Evolutionary conservation across 345 rosid genomes (phyloP), one percentile per base, ranked within the genome.

Genomic region (Populus nigra): DNA sequence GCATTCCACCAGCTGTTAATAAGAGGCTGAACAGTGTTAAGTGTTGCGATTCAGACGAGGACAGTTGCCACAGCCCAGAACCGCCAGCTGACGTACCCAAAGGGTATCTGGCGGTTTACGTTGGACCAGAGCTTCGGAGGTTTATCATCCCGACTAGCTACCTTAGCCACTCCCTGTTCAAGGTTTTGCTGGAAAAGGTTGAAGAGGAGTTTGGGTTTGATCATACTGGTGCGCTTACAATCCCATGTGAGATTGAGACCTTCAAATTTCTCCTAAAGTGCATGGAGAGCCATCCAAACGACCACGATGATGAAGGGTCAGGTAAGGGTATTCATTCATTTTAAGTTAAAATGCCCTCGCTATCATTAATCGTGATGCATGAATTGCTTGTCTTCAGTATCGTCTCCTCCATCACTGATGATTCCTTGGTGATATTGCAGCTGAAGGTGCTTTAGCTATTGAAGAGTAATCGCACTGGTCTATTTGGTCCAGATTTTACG

Each of bases 221-320:
- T 86, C 96, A 92, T 74, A 87, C 84, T 1, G 97, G 98, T 1
- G 94, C 87, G 3, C 96, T 92, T 75, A 96, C 96, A 5, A 86
- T 92, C 72, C 99, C 98, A 36, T 96, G 99, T 23, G 99, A 96
- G 89, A 94, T 90, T 22, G 96, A 96, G 93, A 96, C 97, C 70
- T 96, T 96, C 87, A 93, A 96, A 86, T 93, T 73, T 81, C 91
- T 96, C 20, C 86, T 96, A 12, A 83, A 91, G 77, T 96, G 92
- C 88, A 91, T 96, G 79, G 96, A 96, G 90, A 83, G 78, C 73
- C 84, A 88, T 71, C 83, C 77, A 69, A 88, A 81, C 25, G 90
- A 88, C 73, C 81, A 82, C 47, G 82, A 84, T 23, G 78, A 78
- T 43, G 86, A 87, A 43, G 65, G 9, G 78, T 55, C 88, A 20